Base-by-base conservation (phyloP, 2,329 filamentous ascomycete genomes). In the Talaromyces sp. region DNA sequence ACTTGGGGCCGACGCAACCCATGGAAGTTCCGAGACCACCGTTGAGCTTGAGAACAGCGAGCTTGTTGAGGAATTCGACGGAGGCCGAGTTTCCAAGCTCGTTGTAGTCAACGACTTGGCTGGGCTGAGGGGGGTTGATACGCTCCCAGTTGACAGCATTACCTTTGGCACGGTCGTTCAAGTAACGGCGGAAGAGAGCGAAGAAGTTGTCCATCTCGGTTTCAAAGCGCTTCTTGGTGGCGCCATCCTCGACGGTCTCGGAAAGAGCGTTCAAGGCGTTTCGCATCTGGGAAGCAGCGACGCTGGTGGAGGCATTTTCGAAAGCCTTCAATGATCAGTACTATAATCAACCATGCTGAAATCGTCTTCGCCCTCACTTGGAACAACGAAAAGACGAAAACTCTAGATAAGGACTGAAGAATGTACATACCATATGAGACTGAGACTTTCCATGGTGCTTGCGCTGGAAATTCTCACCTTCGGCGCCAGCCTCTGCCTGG, bases 181-280 rank as follows among this genome's bases (percentile, higher is more conserved):
- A 84, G 81, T 97, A 99, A 81, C 95, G 88, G 76, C 95, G 90
- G 89, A 99, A 99, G 66, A 99, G 89, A 65, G 92, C 89, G 77
- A 99, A 99, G 85, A 99, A 99, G 88, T 99, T 99, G 86, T 99
- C 95, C 93, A 97, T 98, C 82, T 99, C 93, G 4, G 93, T 96
- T 83, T 98, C 93, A 79, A 98, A 98, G 69, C 96, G 87, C 91
- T 81, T 80, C 82, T 86, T 87, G 76, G 86, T 83, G 35, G 76
- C 82, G 62, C 89, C 84, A 76, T 98, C 92, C 73, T 88, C 86
- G 76, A 97, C 93, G 9, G 89, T 90, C 81, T 99, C 95, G 71
- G 91, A 86, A 67, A 99, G 89, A 78, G 89, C 88, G 77, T 96
- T 98, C 77, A 99, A 85, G 66, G 92, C 86, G 85, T 99, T 99